Base-by-base conservation (phyloP, 306 rosid genomes). In the Gillenia trifoliata region DNA sequence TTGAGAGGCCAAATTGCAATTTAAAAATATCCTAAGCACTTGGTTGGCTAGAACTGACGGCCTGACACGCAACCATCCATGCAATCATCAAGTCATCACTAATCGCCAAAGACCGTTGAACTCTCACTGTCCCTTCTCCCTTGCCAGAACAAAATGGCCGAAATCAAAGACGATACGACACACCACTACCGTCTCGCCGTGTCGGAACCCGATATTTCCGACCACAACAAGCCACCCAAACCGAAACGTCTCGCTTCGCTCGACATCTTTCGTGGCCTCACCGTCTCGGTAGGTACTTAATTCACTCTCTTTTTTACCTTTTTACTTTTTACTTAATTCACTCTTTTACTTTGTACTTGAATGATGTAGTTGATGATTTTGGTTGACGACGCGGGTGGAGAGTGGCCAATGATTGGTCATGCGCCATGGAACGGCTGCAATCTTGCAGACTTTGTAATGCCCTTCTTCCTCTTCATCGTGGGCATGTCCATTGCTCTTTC, bases 381-480 rank as follows among this genome's bases (percentile, higher is more conserved):
- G 86, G 98, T 93, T 29, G 98, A 93, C 79, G 94, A 91, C 85
- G 98, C 93, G 1, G 96, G 98, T 63, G 98, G 83, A 64, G 82
- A 93, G 57, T 93, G 98, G 98, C 96, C 94, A 19, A 38, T 85
- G 90, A 91, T 93, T 75, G 88, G 85, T 57, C 98, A 93, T 74
- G 92, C 97, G 16, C 98, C 97, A 5, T 93, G 97, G 98, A 86
- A 85, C 79, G 97, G 97, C 50, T 91, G 94, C 85, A 85, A 91
- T 75, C 94, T 93, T n/a, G 98, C 97, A 19, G 96, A 91, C 84
- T 93, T 91, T 80, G 98, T 84, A 60, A 91, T 89, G 98, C 98
- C 98, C 12, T 93, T 89, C 85, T 93, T 91, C 78, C 79, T 93
- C 86, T 93, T 91, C 90, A 93, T 93, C 64, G 98, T 93, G 68